phyloP scores from a whole-genome alignment of 805 yeast genomes.

The Starmerella kuoi region DNA sequence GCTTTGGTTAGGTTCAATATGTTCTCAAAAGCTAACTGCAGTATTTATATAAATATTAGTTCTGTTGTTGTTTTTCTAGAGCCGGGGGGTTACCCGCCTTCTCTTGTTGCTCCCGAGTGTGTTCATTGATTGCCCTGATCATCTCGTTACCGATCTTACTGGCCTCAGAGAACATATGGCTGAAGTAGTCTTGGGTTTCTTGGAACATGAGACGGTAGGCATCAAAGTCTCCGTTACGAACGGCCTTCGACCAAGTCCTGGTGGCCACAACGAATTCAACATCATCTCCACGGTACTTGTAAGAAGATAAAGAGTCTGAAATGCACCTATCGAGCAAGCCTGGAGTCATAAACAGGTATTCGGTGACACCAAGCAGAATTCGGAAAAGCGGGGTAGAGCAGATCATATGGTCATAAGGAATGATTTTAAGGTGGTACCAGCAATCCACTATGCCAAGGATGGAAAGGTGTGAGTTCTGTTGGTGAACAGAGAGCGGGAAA shows the following conservation, averaged over 20 bases:
- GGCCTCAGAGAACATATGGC: slow-evolving; percentile 81
- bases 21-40: no score
- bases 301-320: slow-evolving; percentile 53
- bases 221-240: slow-evolving; percentile 60
- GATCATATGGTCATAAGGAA: slow-evolving; percentile 92
- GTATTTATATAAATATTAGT: no score
- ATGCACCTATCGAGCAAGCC: slow-evolving; percentile 71
- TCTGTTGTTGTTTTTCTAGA: no score
- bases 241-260: slow-evolving; percentile 72
- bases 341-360: slow-evolving; percentile 77
- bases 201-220: slow-evolving; percentile 63
- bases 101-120: slow-evolving; percentile 14
- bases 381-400: slow-evolving; percentile 91
- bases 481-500: slow-evolving; percentile 39
- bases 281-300: slow-evolving; percentile 74
- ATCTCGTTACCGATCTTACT: slow-evolving; percentile 81
- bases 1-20: no score
- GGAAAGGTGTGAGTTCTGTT: slow-evolving; percentile 80
- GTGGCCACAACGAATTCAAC: slow-evolving; percentile 88
- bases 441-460: slow-evolving; percentile 84
- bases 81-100: no score
- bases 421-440: slow-evolving; percentile 74
- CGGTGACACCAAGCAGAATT: slow-evolving; percentile 87
- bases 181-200: slow-evolving; percentile 68
- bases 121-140: slow-evolving; percentile 38